Evolutionary conservation across 169 alveolate genomes (phyloP), one percentile per base, ranked within the genome.

Genomic region (Cryptosporidium canis): DNA sequence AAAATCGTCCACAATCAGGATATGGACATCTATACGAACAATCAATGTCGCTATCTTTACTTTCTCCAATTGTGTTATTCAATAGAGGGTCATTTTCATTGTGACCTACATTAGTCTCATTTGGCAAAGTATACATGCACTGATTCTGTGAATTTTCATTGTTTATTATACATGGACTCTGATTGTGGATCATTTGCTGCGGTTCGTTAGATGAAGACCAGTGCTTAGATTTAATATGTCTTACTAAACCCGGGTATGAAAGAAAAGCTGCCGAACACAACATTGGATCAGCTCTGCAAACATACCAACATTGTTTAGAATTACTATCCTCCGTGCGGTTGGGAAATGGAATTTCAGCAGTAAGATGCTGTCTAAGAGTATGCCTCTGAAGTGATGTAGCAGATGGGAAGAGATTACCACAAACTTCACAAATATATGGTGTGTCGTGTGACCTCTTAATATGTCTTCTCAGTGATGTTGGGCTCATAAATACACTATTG

Each of bases 321-420:
- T 77, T 77, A 11, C 67, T 70, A 41, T 77, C 87, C 35, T 77
- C 87, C 37, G 87, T 77, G 27, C 87, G 87, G 58, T 77, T 77
- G n/a, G 87, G 87, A 24, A 77, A 77, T 37, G 87, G 87, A 63
- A 77, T 77, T 61, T 77, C 87, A 77, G 87, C 87, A 77, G 87
- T 77, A 58, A 77, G 72, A 61, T 77, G 87, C 44, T 77, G 87
- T 24, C 72, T 77, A 37, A 77, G 72, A 43, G 87, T 77, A 77
- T 77, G 87, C 70, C 87, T 55, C 33, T 77, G 87, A 55, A 77
- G 72, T 18, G 87, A 77, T 24, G 87, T 77, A 14, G 87, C 87
- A 27, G 87, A 77, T 33, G 87, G 87, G 27, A 77, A 77, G 27
- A 77, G 64, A 43, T 77, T 77, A n/a, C 87, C 87, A 39, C 87